phyloP scores from a whole-genome alignment of 1,139 yeast genomes.

The Scheffersomyces insectosa region DNA sequence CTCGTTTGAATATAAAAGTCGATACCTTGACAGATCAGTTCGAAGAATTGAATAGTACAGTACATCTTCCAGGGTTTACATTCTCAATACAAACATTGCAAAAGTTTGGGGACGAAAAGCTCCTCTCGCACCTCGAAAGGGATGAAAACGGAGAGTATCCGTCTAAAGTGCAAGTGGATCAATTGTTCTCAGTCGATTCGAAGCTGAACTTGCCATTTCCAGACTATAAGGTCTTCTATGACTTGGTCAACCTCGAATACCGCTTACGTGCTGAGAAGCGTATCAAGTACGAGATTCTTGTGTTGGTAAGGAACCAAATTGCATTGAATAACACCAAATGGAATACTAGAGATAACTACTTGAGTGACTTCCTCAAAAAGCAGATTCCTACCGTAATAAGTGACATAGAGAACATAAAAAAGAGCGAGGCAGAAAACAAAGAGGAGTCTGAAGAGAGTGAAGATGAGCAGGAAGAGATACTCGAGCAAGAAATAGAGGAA shows the following conservation, averaged over 20 bases:
- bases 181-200: slow-evolving; percentile 31
- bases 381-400: slow-evolving; percentile 31
- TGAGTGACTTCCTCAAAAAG: slow-evolving; percentile 38
- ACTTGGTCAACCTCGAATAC: slow-evolving; percentile 36
- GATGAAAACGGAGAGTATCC: slow-evolving; percentile 17
- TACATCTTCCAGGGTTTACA: slow-evolving; percentile 29
- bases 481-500: slow-evolving; percentile 6
- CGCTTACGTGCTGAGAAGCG: slow-evolving; percentile 33
- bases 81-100: slow-evolving; percentile 33
- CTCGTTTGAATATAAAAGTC: slow-evolving; percentile 28
- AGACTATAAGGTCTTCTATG: slow-evolving; percentile 28
- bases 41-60: slow-evolving; percentile 24
- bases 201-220: slow-evolving; percentile 28
- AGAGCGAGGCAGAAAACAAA: slow-evolving; percentile 15
- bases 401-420: slow-evolving; percentile 31
- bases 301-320: slow-evolving; percentile 32
- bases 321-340: slow-evolving; percentile 38
- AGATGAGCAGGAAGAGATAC: slow-evolving; percentile 11
- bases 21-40: slow-evolving; percentile 22
- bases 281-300: slow-evolving; percentile 38
- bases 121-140: slow-evolving; percentile 16
- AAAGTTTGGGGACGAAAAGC: slow-evolving; percentile 22
- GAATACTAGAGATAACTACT: slow-evolving; percentile 38
- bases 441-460: slow-evolving; percentile 20
- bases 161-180: slow-evolving; percentile 17